These are phyloP conservation scores for Aspergillus ellipticus DNA, from an alignment of 495 filamentous ascomycete genomes.

Conservation along the genomic window DNA sequence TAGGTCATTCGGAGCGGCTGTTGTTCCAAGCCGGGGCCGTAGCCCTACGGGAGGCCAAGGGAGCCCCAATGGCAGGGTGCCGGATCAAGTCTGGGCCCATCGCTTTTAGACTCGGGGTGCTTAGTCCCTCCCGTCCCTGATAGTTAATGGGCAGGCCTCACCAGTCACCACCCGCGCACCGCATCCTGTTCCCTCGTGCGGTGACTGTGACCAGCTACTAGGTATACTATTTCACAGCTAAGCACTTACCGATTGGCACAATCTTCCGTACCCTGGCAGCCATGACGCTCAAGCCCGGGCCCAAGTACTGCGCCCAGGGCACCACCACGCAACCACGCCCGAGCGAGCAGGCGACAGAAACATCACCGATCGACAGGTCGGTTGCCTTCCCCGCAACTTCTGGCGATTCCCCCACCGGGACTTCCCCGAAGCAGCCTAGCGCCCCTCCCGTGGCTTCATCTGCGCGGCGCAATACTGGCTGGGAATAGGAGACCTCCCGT, in stretches of 20 bases:
- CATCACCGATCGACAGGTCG: neutral
- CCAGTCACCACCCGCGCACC: too few relatives aligned
- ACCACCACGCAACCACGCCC: too few relatives aligned
- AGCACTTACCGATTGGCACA: too few relatives aligned
- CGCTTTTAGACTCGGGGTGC: too few relatives aligned
- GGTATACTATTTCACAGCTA: too few relatives aligned
- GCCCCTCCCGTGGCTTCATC: constrained; percentile 5
- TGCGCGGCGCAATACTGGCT: neutral
- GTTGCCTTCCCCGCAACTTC: constrained; percentile 9
- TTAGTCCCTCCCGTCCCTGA: neutral
- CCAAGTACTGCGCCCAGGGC: neutral
- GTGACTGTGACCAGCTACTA: too few relatives aligned
- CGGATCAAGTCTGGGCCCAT: too few relatives aligned
- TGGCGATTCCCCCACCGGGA: constrained; percentile 16
- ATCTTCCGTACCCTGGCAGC: neutral
- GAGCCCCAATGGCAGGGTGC: constrained; percentile 3
- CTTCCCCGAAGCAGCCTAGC: constrained; percentile 12
- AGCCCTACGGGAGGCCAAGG: neutral
- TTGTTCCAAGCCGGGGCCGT: constrained; percentile 6
- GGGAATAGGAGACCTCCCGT: neutral
- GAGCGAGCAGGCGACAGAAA: neutral
- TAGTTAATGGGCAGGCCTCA: too few relatives aligned
- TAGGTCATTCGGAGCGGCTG: constrained; percentile 4
- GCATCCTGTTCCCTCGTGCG: too few relatives aligned
- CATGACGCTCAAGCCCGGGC: neutral